phyloP scores from a whole-genome alignment of 1,139 yeast species.

The Kurtzmaniella quercitrusa region DNA sequence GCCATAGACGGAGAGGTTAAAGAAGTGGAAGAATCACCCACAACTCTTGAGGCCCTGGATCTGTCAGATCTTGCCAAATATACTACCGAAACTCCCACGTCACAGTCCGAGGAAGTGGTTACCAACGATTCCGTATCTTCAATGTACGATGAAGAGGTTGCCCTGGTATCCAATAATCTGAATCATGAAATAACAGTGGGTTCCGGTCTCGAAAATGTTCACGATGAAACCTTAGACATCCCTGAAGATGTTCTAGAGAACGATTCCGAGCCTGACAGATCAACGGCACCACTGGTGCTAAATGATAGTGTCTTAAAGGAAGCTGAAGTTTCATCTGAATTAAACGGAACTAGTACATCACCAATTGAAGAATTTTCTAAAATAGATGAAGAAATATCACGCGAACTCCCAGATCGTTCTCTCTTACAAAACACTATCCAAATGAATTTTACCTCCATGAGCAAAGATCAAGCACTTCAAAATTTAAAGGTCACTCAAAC shows the following conservation, averaged over 20 bases:
- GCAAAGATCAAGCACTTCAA: background rate
- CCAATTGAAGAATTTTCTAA: background rate
- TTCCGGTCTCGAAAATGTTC: no score
- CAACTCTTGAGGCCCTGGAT: no score
- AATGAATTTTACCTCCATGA: background rate
- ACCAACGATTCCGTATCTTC: slow-evolving; percentile 4
- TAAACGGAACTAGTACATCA: background rate
- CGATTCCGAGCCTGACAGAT: background rate
- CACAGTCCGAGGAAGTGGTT: background rate
- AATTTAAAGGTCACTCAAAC: slow-evolving; percentile 16
- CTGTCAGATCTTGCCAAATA: no score
- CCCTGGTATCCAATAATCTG: slow-evolving; percentile 4
- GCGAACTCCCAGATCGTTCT: background rate
- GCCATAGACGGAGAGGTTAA: no score
- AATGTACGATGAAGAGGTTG: slow-evolving; percentile 1
- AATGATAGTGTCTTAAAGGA: background rate
- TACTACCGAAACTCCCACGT: no score
- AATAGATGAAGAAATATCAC: background rate
- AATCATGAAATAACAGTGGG: slow-evolving; percentile 16
- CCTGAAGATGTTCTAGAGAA: slow-evolving; percentile 1
- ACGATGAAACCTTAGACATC: slow-evolving; percentile 1
- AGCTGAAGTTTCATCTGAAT: background rate
- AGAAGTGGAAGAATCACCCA: no score
- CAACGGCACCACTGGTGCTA: background rate
- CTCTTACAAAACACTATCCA: background rate